Base-by-base conservation (phyloP, 2,329 filamentous ascomycete genomes). In the Neocucurbitaria cava region DNA sequence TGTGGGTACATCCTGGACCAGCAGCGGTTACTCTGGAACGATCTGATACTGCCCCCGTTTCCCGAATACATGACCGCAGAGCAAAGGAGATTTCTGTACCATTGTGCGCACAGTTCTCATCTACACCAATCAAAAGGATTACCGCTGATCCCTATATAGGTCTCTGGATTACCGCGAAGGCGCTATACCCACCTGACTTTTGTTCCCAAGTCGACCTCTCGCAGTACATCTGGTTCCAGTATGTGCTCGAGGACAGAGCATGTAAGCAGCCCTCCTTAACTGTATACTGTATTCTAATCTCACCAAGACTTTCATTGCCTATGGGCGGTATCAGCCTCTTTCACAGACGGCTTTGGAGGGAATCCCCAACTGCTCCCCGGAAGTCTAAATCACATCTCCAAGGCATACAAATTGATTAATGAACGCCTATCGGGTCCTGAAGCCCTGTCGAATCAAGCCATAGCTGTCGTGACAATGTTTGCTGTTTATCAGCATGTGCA, bases 381-480 rank as follows among this genome's bases (percentile, higher is more conserved):
- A 33, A 41, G 49, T 31, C 23, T 57, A 31, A 42, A 40, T 11
- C 50, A 58, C 30, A 40, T 58, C 6, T 58, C 50, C 6, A 24
- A 31, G 20, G 55, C 47, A 15, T 54, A 54, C 40, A 42, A 30
- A 6, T n/a, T 54, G 7, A 47, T 40, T 2, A 53, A 51, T 18
- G 23, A 31, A 15, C 33, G 47, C 15, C 55, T 58, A 2, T 47
- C 43, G 6, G 39, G 50, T 11, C 44, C 50, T 3, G 44, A 54
- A 18, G 47, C 51, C 1, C 35, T 43, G 2, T 44, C 42, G 10
- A 46, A 58, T 21, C 21, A 45, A n/a, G 47, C 55, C 6, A 54
- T 58, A 43, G 55, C 52, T 40, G 49, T 53, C 18, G 53, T 58
- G 21, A 58, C 56, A 11, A 51, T 56, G 20, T 52, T 56, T 35